Conservation (phyloP, 2,329 filamentous ascomycete genomes). For the Aspergillus ustus region DNA sequence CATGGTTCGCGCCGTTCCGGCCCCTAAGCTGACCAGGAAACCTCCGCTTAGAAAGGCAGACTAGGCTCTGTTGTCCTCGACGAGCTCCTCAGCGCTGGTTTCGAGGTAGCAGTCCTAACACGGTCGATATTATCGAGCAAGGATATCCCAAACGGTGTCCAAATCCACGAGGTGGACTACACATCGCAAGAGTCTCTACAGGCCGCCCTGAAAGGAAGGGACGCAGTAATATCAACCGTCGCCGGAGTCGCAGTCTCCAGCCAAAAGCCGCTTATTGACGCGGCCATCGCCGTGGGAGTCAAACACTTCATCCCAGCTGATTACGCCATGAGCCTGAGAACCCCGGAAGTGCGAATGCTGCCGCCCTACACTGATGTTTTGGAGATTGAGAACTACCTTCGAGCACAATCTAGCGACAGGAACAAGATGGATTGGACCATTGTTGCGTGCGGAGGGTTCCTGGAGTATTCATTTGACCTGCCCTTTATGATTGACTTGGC, state of each 20-base stretch:
- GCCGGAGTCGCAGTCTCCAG: background rate
- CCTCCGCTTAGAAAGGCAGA: background rate
- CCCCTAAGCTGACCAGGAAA: background rate
- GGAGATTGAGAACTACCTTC: background rate
- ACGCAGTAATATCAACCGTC: background rate
- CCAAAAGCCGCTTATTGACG: background rate
- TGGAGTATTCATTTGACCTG: background rate
- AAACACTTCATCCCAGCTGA: background rate
- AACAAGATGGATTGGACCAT: background rate
- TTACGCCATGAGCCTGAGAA: background rate
- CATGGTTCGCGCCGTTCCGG: background rate
- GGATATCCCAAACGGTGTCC: background rate
- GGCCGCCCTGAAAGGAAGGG: background rate
- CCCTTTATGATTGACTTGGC: background rate
- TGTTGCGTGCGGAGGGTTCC: background rate
- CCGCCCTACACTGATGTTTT: background rate
- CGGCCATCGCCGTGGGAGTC: background rate
- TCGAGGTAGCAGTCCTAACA: background rate
- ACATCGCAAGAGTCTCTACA: background rate
- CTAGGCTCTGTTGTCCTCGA: background rate
- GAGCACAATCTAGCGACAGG: background rate
- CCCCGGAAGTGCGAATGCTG: background rate
- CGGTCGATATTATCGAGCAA: background rate
- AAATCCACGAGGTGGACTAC: background rate
- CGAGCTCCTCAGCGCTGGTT: background rate